Evolutionary conservation across 805 yeast genomes (phyloP), one percentile per base, ranked within the genome.

Genomic region (Starmerella apis): DNA sequence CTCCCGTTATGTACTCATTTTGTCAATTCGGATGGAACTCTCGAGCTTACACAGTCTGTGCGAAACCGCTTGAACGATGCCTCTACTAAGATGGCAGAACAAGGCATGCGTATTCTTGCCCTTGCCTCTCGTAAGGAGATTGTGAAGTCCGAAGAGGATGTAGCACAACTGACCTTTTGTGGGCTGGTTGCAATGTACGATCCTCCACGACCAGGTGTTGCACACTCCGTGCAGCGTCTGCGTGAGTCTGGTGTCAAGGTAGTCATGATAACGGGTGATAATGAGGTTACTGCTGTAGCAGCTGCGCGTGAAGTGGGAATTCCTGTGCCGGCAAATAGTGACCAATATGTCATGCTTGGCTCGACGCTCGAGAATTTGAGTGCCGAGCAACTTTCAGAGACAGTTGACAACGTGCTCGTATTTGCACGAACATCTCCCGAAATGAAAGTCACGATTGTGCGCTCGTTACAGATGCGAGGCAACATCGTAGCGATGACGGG

Each of bases 401-500:
- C 84, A 14, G 87, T 88, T 57, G 79, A 80, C 53, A 78, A 80
- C 57, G 95, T 90, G 30, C 80, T 90, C 59, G 76, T 75, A 4
- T 65, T 65, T 49, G 64, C 68, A 4, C 61, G 68, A 23, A 65
- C 68, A 14, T 63, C 68, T 13, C 80, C 80, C 1, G 79, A 76
- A 52, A 78, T 75, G 59, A 76, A 76, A 59, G 65, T 76, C 39
- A 59, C 63, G 47, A 75, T 76, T 51, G 76, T 76, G 16, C 65
- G 69, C 49, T 71, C 73, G 51, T 70, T 74, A 48, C 77, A 73
- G 61, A 68, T 66, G 43, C 77, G 94, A 63, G 96, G 96, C 46
- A 95, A 90, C 65, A 80, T 90, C 55, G 97, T 90, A 47, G 98
- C 96, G 22, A 88, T 90, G 96, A 88, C 97, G n/a, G 98, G 98